These are phyloP conservation scores for Hydnomerulius pinastri DNA, from an alignment of 768 basidiomycete genomes.

Conservation along the genomic window DNA sequence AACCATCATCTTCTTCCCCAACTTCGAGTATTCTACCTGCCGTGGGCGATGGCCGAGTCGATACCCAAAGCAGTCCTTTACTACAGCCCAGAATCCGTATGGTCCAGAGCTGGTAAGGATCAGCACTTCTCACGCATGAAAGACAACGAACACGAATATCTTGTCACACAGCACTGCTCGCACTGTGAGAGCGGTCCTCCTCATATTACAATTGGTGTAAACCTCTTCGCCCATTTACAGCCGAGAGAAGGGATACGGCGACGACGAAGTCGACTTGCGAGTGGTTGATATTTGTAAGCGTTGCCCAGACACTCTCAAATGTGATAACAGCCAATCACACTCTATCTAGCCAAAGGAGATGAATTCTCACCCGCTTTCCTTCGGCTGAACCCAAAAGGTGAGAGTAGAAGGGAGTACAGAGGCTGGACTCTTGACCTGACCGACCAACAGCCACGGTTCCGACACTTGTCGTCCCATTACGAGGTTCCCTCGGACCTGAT, in stretches of 20 bases:
- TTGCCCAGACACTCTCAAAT: neutral
- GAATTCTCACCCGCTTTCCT: conserved; percentile 76
- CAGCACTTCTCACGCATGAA: neutral
- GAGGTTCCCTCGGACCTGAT: conserved; percentile 67
- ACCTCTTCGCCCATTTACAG: conserved; percentile 27
- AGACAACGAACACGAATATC: conserved; percentile 1
- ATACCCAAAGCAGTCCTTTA: conserved; percentile 84
- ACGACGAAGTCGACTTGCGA: conserved; percentile 72
- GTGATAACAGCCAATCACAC: neutral
- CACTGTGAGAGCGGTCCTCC: conserved; percentile 45
- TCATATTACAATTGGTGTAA: neutral
- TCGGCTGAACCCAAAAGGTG: conserved; percentile 78
- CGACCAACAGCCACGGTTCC: conserved; percentile 68
- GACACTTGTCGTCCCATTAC: conserved; percentile 80
- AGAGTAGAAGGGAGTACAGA: neutral
- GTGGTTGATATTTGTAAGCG: conserved; percentile 62
- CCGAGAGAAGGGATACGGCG: conserved; percentile 81
- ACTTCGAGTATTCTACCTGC: neutral
- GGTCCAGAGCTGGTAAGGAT: conserved; percentile 64
- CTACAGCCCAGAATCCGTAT: conserved; percentile 58
- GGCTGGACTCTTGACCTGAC: conserved; percentile 10
- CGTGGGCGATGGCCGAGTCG: conserved; percentile 14
- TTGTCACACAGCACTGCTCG: conserved; percentile 49
- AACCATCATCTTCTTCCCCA: neutral
- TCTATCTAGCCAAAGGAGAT: conserved; percentile 65